phyloP scores from a whole-genome alignment of 1,284 basidiomycete genomes.

The Prillingera fragicola region DNA sequence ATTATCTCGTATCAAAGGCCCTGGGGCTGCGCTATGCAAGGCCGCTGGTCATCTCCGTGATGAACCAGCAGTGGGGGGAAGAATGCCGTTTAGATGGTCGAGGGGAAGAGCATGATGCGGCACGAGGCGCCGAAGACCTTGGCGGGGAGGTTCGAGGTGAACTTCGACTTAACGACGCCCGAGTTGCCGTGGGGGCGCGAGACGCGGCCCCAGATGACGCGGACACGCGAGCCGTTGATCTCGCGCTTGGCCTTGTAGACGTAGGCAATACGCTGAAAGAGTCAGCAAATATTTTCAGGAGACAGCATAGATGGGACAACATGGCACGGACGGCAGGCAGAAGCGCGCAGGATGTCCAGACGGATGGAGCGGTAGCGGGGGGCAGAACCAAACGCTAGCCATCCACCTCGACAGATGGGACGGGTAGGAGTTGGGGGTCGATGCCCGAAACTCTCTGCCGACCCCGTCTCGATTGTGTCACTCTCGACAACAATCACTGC shows the following conservation, averaged over 20 bases:
- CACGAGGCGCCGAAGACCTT: conserved; percentile 91
- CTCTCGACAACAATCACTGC: background rate
- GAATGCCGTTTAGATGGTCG: conserved; percentile 43
- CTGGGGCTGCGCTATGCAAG: conserved; percentile 23
- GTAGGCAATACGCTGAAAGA: conserved; percentile 80
- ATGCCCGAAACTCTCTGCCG: background rate
- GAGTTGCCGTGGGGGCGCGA: conserved; percentile 90
- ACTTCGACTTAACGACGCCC: conserved; percentile 97
- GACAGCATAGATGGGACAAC: no score
- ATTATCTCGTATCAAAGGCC: conserved; percentile 23
- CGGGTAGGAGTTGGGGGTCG: no score
- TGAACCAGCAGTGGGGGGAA: conserved; percentile 1
- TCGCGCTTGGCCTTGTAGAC: conserved; percentile 95
- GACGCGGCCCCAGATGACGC: conserved; percentile 95
- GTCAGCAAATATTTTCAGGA: no score
- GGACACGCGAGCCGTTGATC: conserved; percentile 84
- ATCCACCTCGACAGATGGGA: no score
- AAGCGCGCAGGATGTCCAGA: no score
- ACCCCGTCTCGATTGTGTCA: background rate
- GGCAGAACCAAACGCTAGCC: no score
- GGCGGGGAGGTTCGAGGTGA: conserved; percentile 92
- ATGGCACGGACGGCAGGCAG: no score
- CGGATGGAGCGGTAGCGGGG: no score
- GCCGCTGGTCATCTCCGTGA: conserved; percentile 1
- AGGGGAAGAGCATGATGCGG: conserved; percentile 61